A percentile compares a stretch with the other conserved stretches of the same genome.
These are phyloP conservation scores for Malus fusca DNA, from an alignment of 306 rosid species.

Conservation along the genomic window DNA sequence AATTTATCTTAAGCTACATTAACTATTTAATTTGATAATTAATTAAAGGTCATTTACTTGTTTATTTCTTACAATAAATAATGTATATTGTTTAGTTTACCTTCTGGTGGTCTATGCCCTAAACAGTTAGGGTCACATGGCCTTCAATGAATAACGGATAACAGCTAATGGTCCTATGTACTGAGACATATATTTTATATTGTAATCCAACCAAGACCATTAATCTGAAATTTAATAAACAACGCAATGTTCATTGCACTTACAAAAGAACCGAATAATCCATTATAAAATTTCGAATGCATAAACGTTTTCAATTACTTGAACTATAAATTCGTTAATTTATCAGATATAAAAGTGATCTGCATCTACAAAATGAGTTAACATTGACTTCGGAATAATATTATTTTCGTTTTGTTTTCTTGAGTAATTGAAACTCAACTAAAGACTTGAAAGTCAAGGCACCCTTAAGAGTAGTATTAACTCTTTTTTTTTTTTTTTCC, in stretches of 20 bases:
- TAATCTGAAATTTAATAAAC: neutral
- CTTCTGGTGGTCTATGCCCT: neutral
- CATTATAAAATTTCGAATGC: too few relatives aligned
- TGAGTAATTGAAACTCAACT: neutral
- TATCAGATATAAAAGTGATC: too few relatives aligned
- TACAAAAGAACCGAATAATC: neutral
- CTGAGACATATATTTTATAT: neutral
- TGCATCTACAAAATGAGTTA: neutral
- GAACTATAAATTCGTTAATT: too few relatives aligned
- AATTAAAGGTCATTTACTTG: neutral
- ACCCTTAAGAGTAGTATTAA: neutral
- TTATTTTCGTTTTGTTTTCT: neutral
- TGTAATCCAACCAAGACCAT: neutral
- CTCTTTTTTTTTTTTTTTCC: neutral
- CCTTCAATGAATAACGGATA: neutral
- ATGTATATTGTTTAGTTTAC: neutral
- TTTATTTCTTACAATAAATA: neutral
- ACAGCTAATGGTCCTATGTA: neutral
- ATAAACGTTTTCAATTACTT: neutral
- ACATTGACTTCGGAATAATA: neutral
- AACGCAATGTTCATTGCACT: neutral
- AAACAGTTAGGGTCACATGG: slow-evolving; percentile 18
- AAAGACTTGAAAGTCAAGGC: neutral
- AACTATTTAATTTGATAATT: neutral
- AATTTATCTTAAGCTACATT: neutral